These are phyloP conservation scores for Brassica rapa DNA, from an alignment of 345 rosid species.

Conservation along the genomic window DNA sequence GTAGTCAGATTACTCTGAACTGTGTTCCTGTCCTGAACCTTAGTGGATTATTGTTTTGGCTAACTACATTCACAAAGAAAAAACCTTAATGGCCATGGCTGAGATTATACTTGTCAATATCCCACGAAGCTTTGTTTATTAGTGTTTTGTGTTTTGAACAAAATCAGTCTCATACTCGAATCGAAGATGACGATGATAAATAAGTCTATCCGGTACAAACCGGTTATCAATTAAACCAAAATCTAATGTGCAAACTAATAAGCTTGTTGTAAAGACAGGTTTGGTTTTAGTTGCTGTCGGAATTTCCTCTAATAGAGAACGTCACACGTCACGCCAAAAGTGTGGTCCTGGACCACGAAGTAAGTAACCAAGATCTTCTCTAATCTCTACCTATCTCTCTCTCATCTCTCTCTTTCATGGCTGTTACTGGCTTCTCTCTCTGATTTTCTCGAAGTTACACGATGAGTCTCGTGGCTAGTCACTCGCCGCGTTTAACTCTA, in stretches of 20 bases:
- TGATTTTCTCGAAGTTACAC: background rate
- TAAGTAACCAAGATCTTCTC: background rate
- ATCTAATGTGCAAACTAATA: background rate
- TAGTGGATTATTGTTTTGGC: constrained; percentile 28
- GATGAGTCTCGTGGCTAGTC: constrained; percentile 38
- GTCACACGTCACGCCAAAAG: constrained; percentile 37
- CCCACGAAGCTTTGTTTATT: background rate
- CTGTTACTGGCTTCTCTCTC: background rate
- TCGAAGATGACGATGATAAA: background rate
- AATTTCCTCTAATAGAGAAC: constrained; percentile 8
- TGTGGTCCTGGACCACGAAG: constrained; percentile 36
- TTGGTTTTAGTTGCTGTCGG: background rate
- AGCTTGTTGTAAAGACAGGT: background rate
- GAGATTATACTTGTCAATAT: background rate
- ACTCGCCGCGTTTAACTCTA: constrained; percentile 26
- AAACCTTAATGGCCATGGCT: constrained; percentile 1
- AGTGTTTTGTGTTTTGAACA: background rate
- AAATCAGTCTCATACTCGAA: background rate
- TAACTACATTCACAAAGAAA: background rate
- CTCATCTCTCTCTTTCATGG: background rate
- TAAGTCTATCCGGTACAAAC: background rate
- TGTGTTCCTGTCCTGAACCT: constrained; percentile 17
- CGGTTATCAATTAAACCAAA: background rate
- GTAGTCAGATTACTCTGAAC: background rate
- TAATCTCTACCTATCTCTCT: background rate